A percentile compares a stretch with the other conserved stretches of the same genome.
Evolutionary conservation across 768 basidiomycete genomes (phyloP).

Genomic region (Lactarius evosmus): DNA sequence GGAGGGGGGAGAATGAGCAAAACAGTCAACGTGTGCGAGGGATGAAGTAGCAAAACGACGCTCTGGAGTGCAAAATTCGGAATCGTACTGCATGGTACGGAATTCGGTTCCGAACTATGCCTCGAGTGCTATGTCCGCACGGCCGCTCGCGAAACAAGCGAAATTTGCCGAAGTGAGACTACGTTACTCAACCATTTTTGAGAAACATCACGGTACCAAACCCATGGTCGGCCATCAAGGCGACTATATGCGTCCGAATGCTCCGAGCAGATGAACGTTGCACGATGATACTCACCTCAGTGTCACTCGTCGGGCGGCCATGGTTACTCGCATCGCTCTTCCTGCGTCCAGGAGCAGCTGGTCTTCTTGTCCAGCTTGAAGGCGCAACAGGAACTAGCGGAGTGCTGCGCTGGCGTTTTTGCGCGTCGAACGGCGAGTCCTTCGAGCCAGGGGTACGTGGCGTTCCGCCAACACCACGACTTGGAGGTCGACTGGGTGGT

Average conservation of each 20-base stretch:
- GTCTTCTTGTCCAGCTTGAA: conserved; percentile 73
- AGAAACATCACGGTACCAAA: neutral
- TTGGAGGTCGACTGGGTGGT: conserved; percentile 49
- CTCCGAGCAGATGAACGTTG: neutral
- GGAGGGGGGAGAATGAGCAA: conserved; percentile 38
- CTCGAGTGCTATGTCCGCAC: neutral
- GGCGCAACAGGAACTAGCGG: conserved; percentile 59
- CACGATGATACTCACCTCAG: conserved; percentile 53
- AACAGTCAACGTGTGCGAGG: neutral
- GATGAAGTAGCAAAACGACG: neutral
- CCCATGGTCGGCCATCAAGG: neutral
- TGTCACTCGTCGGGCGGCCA: conserved; percentile 54
- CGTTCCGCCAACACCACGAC: conserved; percentile 49
- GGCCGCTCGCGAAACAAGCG: neutral
- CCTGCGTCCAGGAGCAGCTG: conserved; percentile 61
- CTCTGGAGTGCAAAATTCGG: neutral
- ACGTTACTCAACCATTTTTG: neutral
- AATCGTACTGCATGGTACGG: neutral
- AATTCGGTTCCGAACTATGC: neutral
- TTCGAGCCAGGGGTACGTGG: conserved; percentile 47
- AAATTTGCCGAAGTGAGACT: neutral
- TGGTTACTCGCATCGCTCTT: conserved; percentile 71
- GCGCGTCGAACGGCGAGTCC: conserved; percentile 65
- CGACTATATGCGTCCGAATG: neutral
- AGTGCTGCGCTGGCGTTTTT: conserved; percentile 65